Percentiles rank a stretch among this genome's conserved stretches.
These are phyloP conservation scores for Trichosporon sp. DNA, from an alignment of 1,284 basidiomycete species.

Conservation along the genomic window DNA sequence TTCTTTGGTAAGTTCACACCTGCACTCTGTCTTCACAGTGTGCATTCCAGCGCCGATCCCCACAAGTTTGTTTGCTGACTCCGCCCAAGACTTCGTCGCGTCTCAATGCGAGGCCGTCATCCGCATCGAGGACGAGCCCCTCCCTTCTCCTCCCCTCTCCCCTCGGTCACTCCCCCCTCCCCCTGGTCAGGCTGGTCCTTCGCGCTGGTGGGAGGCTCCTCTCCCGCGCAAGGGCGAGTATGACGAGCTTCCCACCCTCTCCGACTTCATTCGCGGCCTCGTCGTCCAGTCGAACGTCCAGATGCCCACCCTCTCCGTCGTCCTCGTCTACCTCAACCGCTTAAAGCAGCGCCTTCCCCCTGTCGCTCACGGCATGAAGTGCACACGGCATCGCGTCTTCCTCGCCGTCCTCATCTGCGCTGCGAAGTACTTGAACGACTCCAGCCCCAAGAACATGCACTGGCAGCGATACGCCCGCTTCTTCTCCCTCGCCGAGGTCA, in stretches of 20 bases:
- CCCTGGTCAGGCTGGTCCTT: conserved; percentile 20
- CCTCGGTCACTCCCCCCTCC: conserved; percentile 18
- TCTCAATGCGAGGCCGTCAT: conserved; percentile 42
- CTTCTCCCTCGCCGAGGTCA: conserved; percentile 66
- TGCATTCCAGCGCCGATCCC: neutral
- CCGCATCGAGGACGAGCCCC: conserved; percentile 30
- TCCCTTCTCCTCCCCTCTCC: conserved; percentile 20
- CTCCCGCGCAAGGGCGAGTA: conserved; percentile 32
- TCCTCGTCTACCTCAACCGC: conserved; percentile 89
- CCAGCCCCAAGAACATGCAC: conserved; percentile 90
- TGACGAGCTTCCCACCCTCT: conserved; percentile 61
- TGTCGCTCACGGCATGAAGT: conserved; percentile 63
- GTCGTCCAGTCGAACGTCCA: conserved; percentile 84
- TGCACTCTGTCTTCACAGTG: neutral
- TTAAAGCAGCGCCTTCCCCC: conserved; percentile 74
- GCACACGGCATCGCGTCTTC: conserved; percentile 91
- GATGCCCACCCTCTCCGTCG: conserved; percentile 84
- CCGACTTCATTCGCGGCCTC: conserved; percentile 80
- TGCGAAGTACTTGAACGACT: conserved; percentile 97
- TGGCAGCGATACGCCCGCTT: conserved; percentile 70
- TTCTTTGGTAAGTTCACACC: conserved; percentile 60
- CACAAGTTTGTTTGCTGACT: conserved; percentile 50
- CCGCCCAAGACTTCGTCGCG: conserved; percentile 27
- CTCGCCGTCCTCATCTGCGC: conserved; percentile 92
- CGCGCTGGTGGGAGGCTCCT: conserved; percentile 44